Percentiles rank a stretch among this genome's conserved stretches.
Conservation (phyloP, 1,284 basidiomycete genomes). For the Vanrija pseudolonga region DNA sequence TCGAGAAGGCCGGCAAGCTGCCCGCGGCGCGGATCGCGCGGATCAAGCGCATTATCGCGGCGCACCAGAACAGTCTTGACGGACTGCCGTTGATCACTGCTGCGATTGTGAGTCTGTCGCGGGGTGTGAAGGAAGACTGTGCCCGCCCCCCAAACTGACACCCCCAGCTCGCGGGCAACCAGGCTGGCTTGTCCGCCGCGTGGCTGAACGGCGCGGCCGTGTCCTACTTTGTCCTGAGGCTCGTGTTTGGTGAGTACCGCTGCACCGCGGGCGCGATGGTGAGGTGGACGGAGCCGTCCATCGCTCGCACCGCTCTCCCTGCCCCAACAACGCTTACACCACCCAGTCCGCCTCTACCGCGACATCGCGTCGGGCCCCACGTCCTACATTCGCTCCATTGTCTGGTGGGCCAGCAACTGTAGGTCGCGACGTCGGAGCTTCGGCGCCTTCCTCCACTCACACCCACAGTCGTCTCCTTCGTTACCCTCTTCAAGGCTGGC, state of each 20-base stretch:
- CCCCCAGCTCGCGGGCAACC: conserved; percentile 37
- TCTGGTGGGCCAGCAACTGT: conserved; percentile 36
- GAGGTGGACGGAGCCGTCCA: too few relatives aligned
- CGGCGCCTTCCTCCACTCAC: not conserved
- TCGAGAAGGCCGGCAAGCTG: conserved; percentile 34
- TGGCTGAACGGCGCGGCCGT: conserved; percentile 36
- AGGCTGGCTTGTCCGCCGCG: conserved; percentile 22
- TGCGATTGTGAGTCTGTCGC: conserved; percentile 26
- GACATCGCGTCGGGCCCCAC: conserved; percentile 21
- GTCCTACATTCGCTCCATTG: conserved; percentile 21
- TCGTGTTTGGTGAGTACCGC: conserved; percentile 22
- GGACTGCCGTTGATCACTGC: conserved; percentile 26
- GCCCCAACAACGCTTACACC: not conserved
- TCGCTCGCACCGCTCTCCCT: not conserved
- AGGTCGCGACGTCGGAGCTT: conserved; percentile 8
- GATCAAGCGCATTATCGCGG: conserved; percentile 30
- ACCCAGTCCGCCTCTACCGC: conserved; percentile 31
- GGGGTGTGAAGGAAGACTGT: not conserved
- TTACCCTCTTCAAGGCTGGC: conserved; percentile 30
- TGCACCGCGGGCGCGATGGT: too few relatives aligned
- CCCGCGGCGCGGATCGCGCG: conserved; percentile 19
- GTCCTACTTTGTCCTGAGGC: conserved; percentile 29
- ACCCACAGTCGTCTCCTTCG: conserved; percentile 24
- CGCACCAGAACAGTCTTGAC: conserved; percentile 38
- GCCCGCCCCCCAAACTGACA: not conserved